Base-by-base conservation (phyloP, 2,329 filamentous ascomycete species). In the Microdochium bolleyi region DNA sequence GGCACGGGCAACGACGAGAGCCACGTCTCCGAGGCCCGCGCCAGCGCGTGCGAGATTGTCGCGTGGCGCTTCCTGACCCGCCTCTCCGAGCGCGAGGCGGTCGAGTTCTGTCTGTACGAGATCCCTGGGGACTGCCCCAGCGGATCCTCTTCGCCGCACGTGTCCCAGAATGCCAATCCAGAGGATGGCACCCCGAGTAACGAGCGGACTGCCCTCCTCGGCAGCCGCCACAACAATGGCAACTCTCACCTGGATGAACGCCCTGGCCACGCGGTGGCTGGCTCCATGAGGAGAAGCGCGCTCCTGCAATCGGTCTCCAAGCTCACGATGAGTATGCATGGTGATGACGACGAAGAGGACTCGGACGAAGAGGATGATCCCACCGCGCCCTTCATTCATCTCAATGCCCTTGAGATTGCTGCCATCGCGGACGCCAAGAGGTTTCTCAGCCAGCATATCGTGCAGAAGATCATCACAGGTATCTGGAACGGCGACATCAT, bases 331-430 rank as follows among this genome's bases (percentile, higher is more conserved):
- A 75, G 70, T 62, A 70, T 72, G 59, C 66, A 72, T 11, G 57
- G 63, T 24, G 64, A 66, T 48, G 65, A 64, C 19, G 60, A 60
- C 24, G 65, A 67, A 44, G 70, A 71, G 1, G 73, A 74, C 3
- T 75, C 79, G 3, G 70, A 74, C 4, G 75, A 79, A 11, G 76
- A 80, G 8, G 41, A 46, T 22, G 81, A 88, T 50, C 82, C 87
- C 25, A 87, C 86, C 0, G 78, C 82, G 0, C 80, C 84, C 1
- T 95, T 95, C 65, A 83, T 84, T 34, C 84, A 86, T 19, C 76
- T 96, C 49, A 96, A 94, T 65, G 90, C 89, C 1, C 76, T 97
- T 14, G 87, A 89, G 62, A 87, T 89, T 58, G 87, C 86, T 24
- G 80, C 82, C 16, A 82, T 89, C 14, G 81, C 81, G 8, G 78